Conservation (phyloP, 139 green algal genomes). For the Chlorella ohadii region DNA sequence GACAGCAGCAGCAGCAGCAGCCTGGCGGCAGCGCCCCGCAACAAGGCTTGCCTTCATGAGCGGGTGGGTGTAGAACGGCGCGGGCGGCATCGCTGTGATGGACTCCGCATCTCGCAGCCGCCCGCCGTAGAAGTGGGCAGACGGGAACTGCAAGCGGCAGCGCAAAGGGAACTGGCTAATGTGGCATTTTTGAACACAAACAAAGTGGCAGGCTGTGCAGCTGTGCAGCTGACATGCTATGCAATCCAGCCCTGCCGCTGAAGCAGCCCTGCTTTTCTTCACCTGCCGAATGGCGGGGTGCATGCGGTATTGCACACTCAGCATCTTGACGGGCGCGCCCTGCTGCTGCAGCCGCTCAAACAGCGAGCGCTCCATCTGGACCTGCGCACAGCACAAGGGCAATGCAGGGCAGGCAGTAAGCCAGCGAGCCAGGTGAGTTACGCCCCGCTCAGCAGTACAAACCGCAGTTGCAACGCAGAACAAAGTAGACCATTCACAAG, state of each 20-base stretch:
- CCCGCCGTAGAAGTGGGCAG: slow-evolving; percentile 83
- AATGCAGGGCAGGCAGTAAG: neutral
- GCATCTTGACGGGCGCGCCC: slow-evolving; percentile 61
- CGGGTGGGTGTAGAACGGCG: slow-evolving; percentile 57
- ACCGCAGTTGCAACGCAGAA: too few relatives aligned
- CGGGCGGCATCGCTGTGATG: slow-evolving; percentile 34
- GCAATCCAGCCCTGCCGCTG: too few relatives aligned
- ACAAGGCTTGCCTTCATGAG: slow-evolving; percentile 62
- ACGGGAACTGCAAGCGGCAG: slow-evolving; percentile 76
- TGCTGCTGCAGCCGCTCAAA: slow-evolving; percentile 83
- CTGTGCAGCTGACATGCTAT: too few relatives aligned
- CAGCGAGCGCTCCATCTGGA: slow-evolving; percentile 79
- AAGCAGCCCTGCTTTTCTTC: too few relatives aligned
- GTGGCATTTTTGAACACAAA: too few relatives aligned
- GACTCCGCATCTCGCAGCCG: slow-evolving; percentile 54
- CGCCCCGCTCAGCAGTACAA: neutral
- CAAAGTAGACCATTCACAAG: neutral
- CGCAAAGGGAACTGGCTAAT: slow-evolving; percentile 58
- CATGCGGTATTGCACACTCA: slow-evolving; percentile 93
- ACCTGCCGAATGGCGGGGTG: slow-evolving; percentile 83
- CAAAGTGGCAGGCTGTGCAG: too few relatives aligned
- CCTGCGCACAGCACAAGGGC: slow-evolving; percentile 31
- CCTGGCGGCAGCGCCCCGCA: too few relatives aligned
- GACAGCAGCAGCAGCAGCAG: too few relatives aligned
- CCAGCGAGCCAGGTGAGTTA: too few relatives aligned